Base-by-base conservation (phyloP, 495 filamentous ascomycete genomes). In the Hypomontagnella submonticulosa region DNA sequence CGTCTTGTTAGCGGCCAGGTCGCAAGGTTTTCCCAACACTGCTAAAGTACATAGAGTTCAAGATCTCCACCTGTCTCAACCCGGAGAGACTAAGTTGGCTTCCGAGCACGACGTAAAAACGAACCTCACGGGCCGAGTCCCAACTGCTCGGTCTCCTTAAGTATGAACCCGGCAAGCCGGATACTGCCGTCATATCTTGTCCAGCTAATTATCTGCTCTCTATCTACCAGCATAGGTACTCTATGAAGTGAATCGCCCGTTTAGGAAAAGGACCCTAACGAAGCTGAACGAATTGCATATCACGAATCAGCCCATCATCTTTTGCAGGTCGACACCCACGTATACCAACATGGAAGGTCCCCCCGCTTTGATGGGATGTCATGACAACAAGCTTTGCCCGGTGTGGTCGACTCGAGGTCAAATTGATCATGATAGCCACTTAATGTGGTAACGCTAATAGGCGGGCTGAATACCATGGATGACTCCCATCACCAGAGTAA, bases 101-200 rank as follows among this genome's bases (percentile, higher is more conserved):
- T 27, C 18, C 9, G 12, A 52, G 34, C 19, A 20, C 49, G 18
- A 32, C 49, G n/a, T 38, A 4, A 27, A 40, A 7, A 13, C 6
- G 16, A 43, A 54, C n/a, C 38, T 37, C 41, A 13, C 15, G 16
- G 30, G 15, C 41, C 16, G 53, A 46, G 53, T 57, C 16, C 53
- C 15, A 23, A 15, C 19, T 34, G n/a, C 15, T 36, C 5, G 40
- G 40, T 46, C 23, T 13, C n/a, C n/a, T n/a, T n/a, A n/a, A n/a
- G n/a, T 38, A 13, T 23, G 54, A 19, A 40, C 42, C 33, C 55
- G 44, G 49, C 36, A 32, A 3, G 19, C 10, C 19, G 37, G 46
- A 59, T 13, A 37, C 20, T n/a, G 30, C 27, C 5, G 16, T 33
- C 37, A 33, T 42, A 27, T 33, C 36, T 12, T 38, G 10, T 13